Base-by-base conservation (phyloP, 2,329 filamentous ascomycete species). In the Aspergillus tamarii region DNA sequence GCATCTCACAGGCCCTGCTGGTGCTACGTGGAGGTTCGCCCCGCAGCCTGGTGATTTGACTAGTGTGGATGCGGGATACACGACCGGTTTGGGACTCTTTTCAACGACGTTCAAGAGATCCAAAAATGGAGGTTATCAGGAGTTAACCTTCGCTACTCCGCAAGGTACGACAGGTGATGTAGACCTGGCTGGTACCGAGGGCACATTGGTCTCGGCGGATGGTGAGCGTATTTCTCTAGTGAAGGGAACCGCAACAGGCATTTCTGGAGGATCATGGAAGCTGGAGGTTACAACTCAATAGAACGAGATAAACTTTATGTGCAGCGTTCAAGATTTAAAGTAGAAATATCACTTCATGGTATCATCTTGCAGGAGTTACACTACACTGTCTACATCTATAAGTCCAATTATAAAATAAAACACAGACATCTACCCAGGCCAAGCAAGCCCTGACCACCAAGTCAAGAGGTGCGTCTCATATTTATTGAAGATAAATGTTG, bases 11-110 rank as follows among this genome's bases (percentile, higher is more conserved):
- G 78, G 71, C 4, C 72, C 76, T 0, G 76, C 73, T 6, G 79
- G 80, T 1, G 68, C 63, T 56, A 76, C 69, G 2, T 82, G 79
- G 79, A 60, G 66, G 1, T 72, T 80, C 60, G 72, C 72, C 3
- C 80, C 80, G 7, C 68, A 69, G 14, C 70, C 78, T 2, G 78
- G 77, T 0, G 73, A 78, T 56, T 60, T 81, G 61, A 75, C 71
- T 56, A 60, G 63, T 57, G 74, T 74, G 4, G 73, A 79, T 57
- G 78, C 78, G 5, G 79, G 78, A 0, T 81, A 78, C 59, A 67
- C 67, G 23, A 81, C 77, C 3, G 66, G 63, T 9, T 50, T 80
- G 43, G 80, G 80, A 0, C 69, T 69, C 43, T 82, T 81, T 64
- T 67, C 70, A 2, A 57, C 60, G 21, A 50, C 28, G 5, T 67